Percentiles rank a stretch among this genome's conserved stretches.
These are phyloP conservation scores for Chytriomyces hyalinus DNA, from an alignment of 192 early-diverging fungal species.

Conservation along the genomic window DNA sequence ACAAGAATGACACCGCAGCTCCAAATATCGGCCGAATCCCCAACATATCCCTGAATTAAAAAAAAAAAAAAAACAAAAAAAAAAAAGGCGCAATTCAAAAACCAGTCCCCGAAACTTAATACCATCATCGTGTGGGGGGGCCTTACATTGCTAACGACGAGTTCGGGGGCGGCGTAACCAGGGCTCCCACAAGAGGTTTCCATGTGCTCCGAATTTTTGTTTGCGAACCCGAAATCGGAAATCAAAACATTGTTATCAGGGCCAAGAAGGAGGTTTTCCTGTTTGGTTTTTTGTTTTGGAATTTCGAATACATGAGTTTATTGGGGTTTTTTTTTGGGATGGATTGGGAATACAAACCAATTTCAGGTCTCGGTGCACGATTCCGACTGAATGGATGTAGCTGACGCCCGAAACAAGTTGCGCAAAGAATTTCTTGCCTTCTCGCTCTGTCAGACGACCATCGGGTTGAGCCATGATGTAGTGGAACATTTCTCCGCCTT, in stretches of 20 bases:
- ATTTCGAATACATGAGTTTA: background rate
- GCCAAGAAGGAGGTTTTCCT: conserved; percentile 49
- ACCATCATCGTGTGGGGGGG: conserved; percentile 2
- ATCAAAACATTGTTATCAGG: conserved; percentile 49
- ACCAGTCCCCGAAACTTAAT: background rate
- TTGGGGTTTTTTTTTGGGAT: background rate
- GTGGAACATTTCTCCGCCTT: conserved; percentile 95
- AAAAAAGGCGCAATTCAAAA: background rate
- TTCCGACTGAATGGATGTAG: conserved; percentile 48
- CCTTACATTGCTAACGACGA: conserved; percentile 50
- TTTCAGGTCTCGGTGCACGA: conserved; percentile 55
- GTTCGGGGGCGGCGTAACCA: conserved; percentile 55
- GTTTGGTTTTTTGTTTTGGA: background rate
- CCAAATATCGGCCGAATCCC: conserved; percentile 92
- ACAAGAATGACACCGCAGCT: conserved; percentile 89
- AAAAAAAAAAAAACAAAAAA: too few relatives aligned
- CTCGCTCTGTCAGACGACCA: conserved; percentile 78
- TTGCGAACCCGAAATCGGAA: conserved; percentile 58
- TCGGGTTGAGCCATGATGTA: conserved; percentile 95
- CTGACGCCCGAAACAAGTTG: conserved; percentile 83
- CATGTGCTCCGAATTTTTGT: conserved; percentile 80
- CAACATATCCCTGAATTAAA: conserved; percentile 84
- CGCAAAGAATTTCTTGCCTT: conserved; percentile 90
- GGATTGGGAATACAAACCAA: conserved; percentile 20
- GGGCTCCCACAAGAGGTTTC: conserved; percentile 51